Percentiles rank a stretch among this genome's conserved stretches.
These are phyloP conservation scores for Cardiospermum halicacabum DNA, from an alignment of 345 rosid genomes.

Conservation along the genomic window DNA sequence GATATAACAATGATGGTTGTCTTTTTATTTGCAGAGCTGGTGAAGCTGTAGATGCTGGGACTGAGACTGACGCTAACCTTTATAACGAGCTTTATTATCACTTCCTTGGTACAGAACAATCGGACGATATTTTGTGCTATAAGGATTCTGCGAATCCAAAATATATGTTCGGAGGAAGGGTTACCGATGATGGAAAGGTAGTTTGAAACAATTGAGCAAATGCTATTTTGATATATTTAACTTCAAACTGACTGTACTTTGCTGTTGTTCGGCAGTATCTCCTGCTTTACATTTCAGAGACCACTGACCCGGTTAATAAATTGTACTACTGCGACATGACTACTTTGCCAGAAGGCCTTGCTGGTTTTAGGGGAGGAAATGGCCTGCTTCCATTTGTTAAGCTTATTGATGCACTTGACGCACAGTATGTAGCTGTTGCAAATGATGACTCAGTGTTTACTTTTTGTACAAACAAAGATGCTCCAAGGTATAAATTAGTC, in stretches of 20 bases:
- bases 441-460: constrained; percentile 75
- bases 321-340: constrained; percentile 69
- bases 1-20: neutral
- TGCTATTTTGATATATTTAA: neutral
- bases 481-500: constrained; percentile 79
- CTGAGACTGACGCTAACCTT: constrained; percentile 81
- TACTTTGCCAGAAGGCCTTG: constrained; percentile 55
- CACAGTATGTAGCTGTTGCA: constrained; percentile 53
- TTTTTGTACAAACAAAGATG: constrained; percentile 72
- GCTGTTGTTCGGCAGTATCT: constrained; percentile 54
- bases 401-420: constrained; percentile 69
- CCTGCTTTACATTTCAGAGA: constrained; percentile 46
- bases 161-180: constrained; percentile 40
- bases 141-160: constrained; percentile 79
- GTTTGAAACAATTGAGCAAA: constrained; percentile 3
- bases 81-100: constrained; percentile 81
- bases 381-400: constrained; percentile 65
- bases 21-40: constrained; percentile 54
- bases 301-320: constrained; percentile 82
- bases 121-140: constrained; percentile 89
- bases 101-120: constrained; percentile 67
- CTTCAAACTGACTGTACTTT: constrained; percentile 8
- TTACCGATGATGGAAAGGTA: constrained; percentile 94
- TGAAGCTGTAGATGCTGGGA: constrained; percentile 80
- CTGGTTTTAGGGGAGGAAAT: constrained; percentile 48